A percentile compares a stretch with the other conserved stretches of the same genome.
phyloP scores from a whole-genome alignment of 169 alveolate species.

The Ichthyophthirius multifiliis region DNA sequence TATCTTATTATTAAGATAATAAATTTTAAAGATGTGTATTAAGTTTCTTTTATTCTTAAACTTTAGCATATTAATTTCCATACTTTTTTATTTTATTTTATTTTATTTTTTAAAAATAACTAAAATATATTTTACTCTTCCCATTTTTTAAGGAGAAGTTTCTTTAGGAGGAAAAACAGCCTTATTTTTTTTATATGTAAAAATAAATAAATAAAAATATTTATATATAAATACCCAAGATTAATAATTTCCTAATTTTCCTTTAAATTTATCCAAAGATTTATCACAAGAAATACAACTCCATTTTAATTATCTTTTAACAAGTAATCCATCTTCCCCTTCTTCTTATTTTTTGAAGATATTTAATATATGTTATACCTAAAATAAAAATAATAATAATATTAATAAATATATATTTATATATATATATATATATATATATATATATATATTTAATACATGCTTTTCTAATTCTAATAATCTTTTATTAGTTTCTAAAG shows the following conservation, averaged over 20 bases:
- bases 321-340: slow-evolving; percentile 42
- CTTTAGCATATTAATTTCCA: no score
- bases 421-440: no score
- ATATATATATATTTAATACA: background rate
- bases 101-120: no score
- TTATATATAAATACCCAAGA: no score
- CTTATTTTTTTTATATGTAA: no score
- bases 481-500: slow-evolving; percentile 28
- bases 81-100: no score
- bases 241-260: slow-evolving; percentile 32
- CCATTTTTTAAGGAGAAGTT: slow-evolving; percentile 48
- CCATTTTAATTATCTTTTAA: slow-evolving; percentile 42
- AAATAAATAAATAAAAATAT: no score
- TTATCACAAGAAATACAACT: slow-evolving; percentile 48
- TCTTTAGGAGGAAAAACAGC: slow-evolving; percentile 48
- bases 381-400: background rate
- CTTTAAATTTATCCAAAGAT: slow-evolving; percentile 25
- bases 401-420: background rate
- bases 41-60: no score
- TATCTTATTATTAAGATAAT: no score
- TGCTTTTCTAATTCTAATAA: slow-evolving; percentile 28
- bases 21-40: no score
- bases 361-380: background rate
- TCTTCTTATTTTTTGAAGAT: background rate
- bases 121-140: no score